Evolutionary conservation across 495 filamentous ascomycete genomes (phyloP).

Genomic region (Thermochaetoides thermophila): DNA sequence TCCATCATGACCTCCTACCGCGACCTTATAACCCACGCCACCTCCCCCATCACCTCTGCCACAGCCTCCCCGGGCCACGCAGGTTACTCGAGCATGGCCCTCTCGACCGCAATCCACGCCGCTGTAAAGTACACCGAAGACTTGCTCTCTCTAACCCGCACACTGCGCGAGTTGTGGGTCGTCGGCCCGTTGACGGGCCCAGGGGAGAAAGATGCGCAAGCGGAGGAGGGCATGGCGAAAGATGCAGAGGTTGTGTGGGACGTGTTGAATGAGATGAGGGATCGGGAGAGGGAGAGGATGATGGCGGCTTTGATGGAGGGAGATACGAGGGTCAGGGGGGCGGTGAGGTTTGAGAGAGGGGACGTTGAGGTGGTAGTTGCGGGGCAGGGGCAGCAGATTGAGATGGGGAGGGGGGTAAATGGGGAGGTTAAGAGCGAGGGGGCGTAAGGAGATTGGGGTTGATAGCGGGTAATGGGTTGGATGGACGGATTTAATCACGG

Average conservation of each 20-base stretch:
- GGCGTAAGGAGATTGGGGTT: too few relatives aligned
- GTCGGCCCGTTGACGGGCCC: conserved; percentile 23
- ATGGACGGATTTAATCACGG: too few relatives aligned
- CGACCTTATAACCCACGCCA: conserved; percentile 19
- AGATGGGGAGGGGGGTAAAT: too few relatives aligned
- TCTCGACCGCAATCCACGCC: conserved; percentile 19
- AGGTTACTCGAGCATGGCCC: conserved; percentile 21
- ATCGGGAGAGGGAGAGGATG: background rate
- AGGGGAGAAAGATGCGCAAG: conserved; percentile 18
- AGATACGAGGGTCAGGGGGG: background rate
- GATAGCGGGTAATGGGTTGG: too few relatives aligned
- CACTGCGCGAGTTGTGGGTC: conserved; percentile 30
- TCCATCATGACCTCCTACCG: conserved; percentile 22
- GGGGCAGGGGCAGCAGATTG: too few relatives aligned
- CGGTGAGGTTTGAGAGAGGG: conserved; percentile 1
- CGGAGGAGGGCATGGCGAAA: conserved; percentile 14
- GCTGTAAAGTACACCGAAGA: conserved; percentile 20
- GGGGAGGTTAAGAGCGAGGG: too few relatives aligned
- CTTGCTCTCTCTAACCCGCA: conserved; percentile 24
- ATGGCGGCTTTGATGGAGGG: background rate
- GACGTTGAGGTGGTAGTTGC: too few relatives aligned
- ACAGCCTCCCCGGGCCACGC: conserved; percentile 21
- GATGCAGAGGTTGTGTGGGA: conserved; percentile 7
- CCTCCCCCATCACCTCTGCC: conserved; percentile 14
- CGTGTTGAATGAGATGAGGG: conserved; percentile 5